Conservation (phyloP, 371 early-diverging fungal species). For the Mucor ambiguus region DNA sequence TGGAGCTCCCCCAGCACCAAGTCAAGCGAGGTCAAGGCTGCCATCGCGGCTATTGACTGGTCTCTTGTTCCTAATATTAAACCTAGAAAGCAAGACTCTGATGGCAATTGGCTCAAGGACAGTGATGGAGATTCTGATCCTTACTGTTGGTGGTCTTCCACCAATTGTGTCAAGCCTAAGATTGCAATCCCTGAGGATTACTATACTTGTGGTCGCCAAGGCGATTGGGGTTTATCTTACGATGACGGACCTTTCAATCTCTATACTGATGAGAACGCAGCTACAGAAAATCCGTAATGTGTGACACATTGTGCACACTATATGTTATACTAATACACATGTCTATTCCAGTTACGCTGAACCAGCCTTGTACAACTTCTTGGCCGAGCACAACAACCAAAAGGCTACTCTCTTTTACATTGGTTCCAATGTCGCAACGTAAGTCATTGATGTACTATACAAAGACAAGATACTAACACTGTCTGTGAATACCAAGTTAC, state of each 20-base stretch:
- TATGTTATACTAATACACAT: not conserved
- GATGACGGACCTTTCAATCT: conserved; percentile 40
- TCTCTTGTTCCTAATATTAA: conserved; percentile 38
- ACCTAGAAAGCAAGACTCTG: conserved; percentile 17
- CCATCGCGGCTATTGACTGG: conserved; percentile 44
- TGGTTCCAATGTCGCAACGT: conserved; percentile 47
- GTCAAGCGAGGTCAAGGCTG: conserved; percentile 37
- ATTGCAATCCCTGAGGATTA: conserved; percentile 27
- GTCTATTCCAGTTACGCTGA: conserved; percentile 22
- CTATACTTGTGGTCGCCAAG: conserved; percentile 20
- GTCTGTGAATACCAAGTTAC: conserved; percentile 27
- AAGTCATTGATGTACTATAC: conserved; percentile 16
- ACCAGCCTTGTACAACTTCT: conserved; percentile 43
- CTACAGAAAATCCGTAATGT: conserved; percentile 27
- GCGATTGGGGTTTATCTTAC: conserved; percentile 37
- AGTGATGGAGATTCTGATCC: conserved; percentile 27
- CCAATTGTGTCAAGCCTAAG: conserved; percentile 28
- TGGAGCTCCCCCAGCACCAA: conserved; percentile 35
- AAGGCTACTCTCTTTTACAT: conserved; percentile 44
- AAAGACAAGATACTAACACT: conserved; percentile 10
- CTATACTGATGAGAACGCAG: conserved; percentile 7
- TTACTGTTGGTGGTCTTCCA: conserved; percentile 35
- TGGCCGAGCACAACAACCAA: conserved; percentile 27
- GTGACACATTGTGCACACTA: not conserved
- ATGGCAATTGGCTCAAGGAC: conserved; percentile 22